Conservation (phyloP, 208 protist genomes). For the Acanthamoeba castellanii region DNA sequence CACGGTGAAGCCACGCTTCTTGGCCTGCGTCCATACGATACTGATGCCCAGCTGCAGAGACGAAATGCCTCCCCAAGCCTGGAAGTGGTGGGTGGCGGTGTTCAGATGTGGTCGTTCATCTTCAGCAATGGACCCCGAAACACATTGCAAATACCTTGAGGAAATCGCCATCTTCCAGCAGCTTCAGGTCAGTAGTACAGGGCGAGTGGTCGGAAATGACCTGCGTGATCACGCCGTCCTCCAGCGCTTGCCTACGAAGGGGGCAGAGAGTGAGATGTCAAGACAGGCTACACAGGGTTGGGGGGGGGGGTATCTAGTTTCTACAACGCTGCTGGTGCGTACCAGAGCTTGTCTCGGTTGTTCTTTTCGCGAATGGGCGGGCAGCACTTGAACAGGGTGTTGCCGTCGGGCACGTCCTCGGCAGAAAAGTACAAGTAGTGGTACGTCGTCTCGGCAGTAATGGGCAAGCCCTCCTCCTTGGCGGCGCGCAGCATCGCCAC, state of each 20-base stretch:
- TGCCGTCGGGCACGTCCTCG: slow-evolving; percentile 81
- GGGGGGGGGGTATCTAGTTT: too few species aligned
- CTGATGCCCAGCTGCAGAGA: slow-evolving; percentile 81
- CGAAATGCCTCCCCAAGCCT: slow-evolving; percentile 86
- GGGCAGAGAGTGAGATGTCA: not conserved
- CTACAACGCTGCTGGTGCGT: not conserved
- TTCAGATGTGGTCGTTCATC: not conserved
- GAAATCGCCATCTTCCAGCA: slow-evolving; percentile 83
- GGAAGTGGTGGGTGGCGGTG: not conserved
- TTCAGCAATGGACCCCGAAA: too few species aligned
- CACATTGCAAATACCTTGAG: slow-evolving; percentile 43
- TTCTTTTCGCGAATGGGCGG: slow-evolving; percentile 83
- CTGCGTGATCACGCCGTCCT: slow-evolving; percentile 74
- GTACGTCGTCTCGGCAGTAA: slow-evolving; percentile 84
- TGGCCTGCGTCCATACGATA: slow-evolving; percentile 83
- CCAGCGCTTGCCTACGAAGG: slow-evolving; percentile 68
- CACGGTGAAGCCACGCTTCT: slow-evolving; percentile 59
- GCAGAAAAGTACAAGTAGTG: slow-evolving; percentile 84
- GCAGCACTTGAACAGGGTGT: slow-evolving; percentile 86
- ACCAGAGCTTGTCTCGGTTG: slow-evolving; percentile 84
- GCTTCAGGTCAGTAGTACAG: slow-evolving; percentile 83
- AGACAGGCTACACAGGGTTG: too few species aligned
- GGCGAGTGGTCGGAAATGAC: slow-evolving; percentile 86
- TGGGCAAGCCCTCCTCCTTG: slow-evolving; percentile 53
- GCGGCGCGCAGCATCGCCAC: slow-evolving; percentile 48